Evolutionary conservation across 2,329 filamentous ascomycete species (phyloP).

Genomic region (Claviceps maximensis): DNA sequence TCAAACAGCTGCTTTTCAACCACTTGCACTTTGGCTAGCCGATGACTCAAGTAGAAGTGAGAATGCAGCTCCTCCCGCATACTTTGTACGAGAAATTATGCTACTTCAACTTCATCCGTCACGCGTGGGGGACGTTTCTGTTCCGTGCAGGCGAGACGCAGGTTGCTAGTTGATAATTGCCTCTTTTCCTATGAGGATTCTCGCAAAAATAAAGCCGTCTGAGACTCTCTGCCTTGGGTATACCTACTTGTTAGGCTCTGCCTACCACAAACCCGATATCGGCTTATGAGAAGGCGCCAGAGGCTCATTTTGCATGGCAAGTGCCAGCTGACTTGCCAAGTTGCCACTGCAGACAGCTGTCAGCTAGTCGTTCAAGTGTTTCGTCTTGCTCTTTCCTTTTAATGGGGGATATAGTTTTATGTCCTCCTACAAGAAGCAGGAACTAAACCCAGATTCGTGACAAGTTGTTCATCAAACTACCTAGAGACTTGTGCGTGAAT

Average conservation of each 20-base stretch:
- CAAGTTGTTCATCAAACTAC: neutral
- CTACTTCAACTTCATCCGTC: too few species aligned
- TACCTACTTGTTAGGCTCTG: neutral
- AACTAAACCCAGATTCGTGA: neutral
- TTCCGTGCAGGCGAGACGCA: neutral
- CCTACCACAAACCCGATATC: neutral
- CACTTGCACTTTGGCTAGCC: neutral
- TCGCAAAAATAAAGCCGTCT: neutral
- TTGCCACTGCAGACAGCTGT: slow-evolving; percentile 1
- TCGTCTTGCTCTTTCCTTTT: slow-evolving; percentile 2
- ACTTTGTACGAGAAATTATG: neutral
- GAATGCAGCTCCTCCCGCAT: neutral
- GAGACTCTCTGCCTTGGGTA: neutral
- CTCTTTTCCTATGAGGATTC: neutral
- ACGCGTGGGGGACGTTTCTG: neutral
- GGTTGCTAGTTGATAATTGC: neutral
- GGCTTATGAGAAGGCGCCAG: neutral
- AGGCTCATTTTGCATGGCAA: neutral
- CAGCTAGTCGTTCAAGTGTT: neutral
- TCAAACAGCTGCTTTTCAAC: neutral
- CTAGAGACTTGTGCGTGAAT: neutral
- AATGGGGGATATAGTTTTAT: neutral
- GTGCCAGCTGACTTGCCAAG: neutral
- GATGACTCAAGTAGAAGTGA: neutral
- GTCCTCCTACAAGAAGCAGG: neutral